Evolutionary conservation across 805 yeast genomes (phyloP).

Genomic region (Kluyveromyces wickerhamii): DNA sequence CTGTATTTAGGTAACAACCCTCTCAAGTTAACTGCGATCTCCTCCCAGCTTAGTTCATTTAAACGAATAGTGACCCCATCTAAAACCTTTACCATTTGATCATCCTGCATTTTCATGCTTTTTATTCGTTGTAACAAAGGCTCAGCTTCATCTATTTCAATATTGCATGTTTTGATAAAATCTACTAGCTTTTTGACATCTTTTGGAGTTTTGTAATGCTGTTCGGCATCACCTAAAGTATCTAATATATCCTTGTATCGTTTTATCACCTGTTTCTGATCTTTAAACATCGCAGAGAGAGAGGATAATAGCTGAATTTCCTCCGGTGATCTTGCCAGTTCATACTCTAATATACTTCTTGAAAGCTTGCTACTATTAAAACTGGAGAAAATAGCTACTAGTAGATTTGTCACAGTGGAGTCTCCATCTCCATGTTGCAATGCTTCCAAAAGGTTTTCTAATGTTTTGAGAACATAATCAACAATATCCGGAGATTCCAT

Average conservation of each 20-base stretch:
- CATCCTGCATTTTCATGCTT: slow-evolving; percentile 30
- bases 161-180: not conserved
- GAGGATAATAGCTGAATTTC: slow-evolving; percentile 19
- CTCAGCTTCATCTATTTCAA: not conserved
- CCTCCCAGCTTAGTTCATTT: slow-evolving; percentile 25
- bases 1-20: slow-evolving; percentile 34
- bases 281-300: slow-evolving; percentile 8
- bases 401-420: slow-evolving; percentile 39
- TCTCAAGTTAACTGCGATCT: slow-evolving; percentile 20
- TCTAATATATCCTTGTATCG: not conserved
- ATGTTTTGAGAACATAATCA: slow-evolving; percentile 36
- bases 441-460: slow-evolving; percentile 61
- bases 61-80: slow-evolving; percentile 21
- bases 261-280: slow-evolving; percentile 10
- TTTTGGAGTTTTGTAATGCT: not conserved
- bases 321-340: slow-evolving; percentile 33
- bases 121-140: slow-evolving; percentile 30
- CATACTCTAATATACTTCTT: slow-evolving; percentile 53
- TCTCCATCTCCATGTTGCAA: slow-evolving; percentile 65
- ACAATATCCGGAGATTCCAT: slow-evolving; percentile 31
- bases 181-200: not conserved
- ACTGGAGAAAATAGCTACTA: slow-evolving; percentile 44
- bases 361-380: slow-evolving; percentile 43
- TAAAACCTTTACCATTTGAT: slow-evolving; percentile 31
- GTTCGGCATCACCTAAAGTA: not conserved